A percentile compares a stretch with the other conserved stretches of the same genome.
These are phyloP conservation scores for Suhomyces terraborum DNA, from an alignment of 1,139 yeast species.

Conservation along the genomic window DNA sequence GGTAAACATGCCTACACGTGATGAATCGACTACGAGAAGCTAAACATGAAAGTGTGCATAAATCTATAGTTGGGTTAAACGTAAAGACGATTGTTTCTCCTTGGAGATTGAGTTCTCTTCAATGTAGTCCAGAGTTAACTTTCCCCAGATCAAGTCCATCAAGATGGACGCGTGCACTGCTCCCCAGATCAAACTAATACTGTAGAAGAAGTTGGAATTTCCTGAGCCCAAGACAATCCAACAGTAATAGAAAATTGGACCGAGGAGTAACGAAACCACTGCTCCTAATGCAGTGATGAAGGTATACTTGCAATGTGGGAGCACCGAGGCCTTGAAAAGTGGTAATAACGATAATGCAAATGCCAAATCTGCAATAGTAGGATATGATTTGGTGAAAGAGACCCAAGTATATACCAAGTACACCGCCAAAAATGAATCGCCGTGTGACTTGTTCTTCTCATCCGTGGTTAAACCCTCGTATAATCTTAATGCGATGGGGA, in stretches of 20 bases:
- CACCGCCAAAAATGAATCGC: conserved; percentile 67
- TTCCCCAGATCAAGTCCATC: conserved; percentile 83
- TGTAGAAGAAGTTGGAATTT: conserved; percentile 93
- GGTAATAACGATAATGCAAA: conserved; percentile 64
- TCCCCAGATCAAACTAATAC: conserved; percentile 83
- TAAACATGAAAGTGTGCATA: neutral
- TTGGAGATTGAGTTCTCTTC: conserved; percentile 35
- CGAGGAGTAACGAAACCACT: conserved; percentile 46
- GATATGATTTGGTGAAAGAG: conserved; percentile 79
- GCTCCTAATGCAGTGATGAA: conserved; percentile 43
- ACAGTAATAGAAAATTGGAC: conserved; percentile 89
- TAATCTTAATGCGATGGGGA: conserved; percentile 77
- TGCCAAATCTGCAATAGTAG: conserved; percentile 83
- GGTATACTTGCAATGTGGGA: conserved; percentile 38
- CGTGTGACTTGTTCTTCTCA: conserved; percentile 18
- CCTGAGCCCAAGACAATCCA: conserved; percentile 97
- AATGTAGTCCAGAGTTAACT: conserved; percentile 70
- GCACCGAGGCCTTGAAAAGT: conserved; percentile 49
- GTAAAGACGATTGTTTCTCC: conserved; percentile 22
- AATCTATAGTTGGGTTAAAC: conserved; percentile 44
- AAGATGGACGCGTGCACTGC: conserved; percentile 68
- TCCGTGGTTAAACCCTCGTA: conserved; percentile 25
- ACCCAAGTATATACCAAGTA: conserved; percentile 66
- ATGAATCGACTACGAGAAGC: neutral
- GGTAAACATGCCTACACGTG: neutral